Percentiles rank a stretch among this genome's conserved stretches.
Evolutionary conservation across 2,329 filamentous ascomycete genomes (phyloP).

Genomic region (Escovopsis sp.): DNA sequence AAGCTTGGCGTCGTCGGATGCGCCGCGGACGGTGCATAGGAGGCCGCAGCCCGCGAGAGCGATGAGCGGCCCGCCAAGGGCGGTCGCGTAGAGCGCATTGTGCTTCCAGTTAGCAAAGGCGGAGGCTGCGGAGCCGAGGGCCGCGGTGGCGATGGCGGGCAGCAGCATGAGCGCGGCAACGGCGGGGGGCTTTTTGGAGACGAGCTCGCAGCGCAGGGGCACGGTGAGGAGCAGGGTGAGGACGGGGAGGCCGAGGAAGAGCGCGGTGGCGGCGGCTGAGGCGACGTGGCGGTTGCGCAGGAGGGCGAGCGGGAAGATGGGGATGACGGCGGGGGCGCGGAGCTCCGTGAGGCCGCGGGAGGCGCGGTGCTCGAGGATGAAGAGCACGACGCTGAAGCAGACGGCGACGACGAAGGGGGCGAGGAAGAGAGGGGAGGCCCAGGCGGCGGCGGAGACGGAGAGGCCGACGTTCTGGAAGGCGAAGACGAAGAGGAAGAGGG

Average conservation of each 20-base stretch:
- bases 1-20: slow-evolving; percentile 26
- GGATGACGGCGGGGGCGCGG: slow-evolving; percentile 3
- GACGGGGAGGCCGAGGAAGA: slow-evolving; percentile 35
- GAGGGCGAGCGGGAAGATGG: slow-evolving; percentile 29
- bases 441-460: slow-evolving; percentile 18
- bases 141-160: not conserved
- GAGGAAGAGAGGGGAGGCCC: slow-evolving; percentile 24
- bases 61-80: slow-evolving; percentile 21
- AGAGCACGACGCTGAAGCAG: slow-evolving; percentile 12
- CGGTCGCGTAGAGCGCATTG: not conserved
- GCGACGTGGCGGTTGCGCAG: slow-evolving; percentile 33
- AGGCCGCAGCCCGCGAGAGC: slow-evolving; percentile 29
- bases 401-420: slow-evolving; percentile 16
- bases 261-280: slow-evolving; percentile 26
- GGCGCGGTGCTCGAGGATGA: slow-evolving; percentile 13
- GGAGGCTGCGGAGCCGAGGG: not conserved
- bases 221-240: slow-evolving; percentile 16
- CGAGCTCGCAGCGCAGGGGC: not conserved
- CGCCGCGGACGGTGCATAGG: slow-evolving; percentile 22
- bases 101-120: not conserved
- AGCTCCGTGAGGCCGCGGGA: too few species aligned
- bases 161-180: not conserved
- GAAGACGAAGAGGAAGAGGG: slow-evolving; percentile 40
- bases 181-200: not conserved
- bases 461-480: slow-evolving; percentile 37